Base-by-base conservation (phyloP, 306 rosid genomes). In the Betula pendula region DNA sequence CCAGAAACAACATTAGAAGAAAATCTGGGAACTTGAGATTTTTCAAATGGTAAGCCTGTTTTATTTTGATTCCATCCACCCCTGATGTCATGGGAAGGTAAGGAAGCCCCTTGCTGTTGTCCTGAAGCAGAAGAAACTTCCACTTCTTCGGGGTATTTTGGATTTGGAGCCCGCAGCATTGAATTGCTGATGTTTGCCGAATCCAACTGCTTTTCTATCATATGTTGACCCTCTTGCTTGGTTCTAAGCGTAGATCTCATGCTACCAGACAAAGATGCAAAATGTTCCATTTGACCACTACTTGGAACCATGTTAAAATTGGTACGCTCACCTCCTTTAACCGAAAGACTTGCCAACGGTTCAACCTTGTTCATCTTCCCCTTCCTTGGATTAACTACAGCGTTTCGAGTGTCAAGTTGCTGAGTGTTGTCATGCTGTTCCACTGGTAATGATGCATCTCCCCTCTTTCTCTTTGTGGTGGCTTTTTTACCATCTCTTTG, bases 401-500 rank as follows among this genome's bases (percentile, higher is more conserved):
- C 70, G 45, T 78, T 91, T 20, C 90, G 89, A n/a, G 88, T 35
- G 79, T 92, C 97, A 75, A 83, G 86, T 79, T 84, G 90, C 72
- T 91, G 87, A 81, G 91, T 70, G 71, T 81, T 84, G 51, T 88
- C 98, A 63, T 88, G 85, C 51, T 80, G 88, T 77, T 96, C 96
- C 75, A 80, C 72, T 22, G 90, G 83, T 66, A 88, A 76, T 13
- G 98, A 84, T 49, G 93, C 67, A 68, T 93, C 98, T 69, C 88
- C 98, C 84, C 97, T 91, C 90, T 96, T 93, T 79, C 99, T 88
- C 85, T 96, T 96, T 47, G 92, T 71, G 20, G 84, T 22, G 43
- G 86, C 80, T 82, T 89, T 91, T 83, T 88, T 96, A 73, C 93
- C 89, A 77, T 88, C 98, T 84, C 82, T 96, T 68, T 82, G 87